A percentile compares a stretch with the other conserved stretches of the same genome.
Conservation (phyloP, 2,329 filamentous ascomycete species). For the Coleophoma cylindrospora region DNA sequence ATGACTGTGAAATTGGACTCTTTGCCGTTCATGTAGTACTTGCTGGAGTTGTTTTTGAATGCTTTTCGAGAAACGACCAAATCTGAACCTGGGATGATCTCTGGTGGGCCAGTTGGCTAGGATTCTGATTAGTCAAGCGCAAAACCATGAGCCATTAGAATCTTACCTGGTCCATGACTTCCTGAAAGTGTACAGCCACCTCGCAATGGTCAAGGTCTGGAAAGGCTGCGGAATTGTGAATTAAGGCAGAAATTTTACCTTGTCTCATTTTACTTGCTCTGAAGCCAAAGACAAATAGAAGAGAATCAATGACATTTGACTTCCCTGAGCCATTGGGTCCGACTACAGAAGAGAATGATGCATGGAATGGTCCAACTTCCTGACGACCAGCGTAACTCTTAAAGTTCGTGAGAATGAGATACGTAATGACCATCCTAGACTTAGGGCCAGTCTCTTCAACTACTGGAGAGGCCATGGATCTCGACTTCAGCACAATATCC, state of each 20-base stretch:
- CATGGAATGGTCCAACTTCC: conserved; percentile 93
- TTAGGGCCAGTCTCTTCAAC: conserved; percentile 75
- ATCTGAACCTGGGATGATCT: conserved; percentile 77
- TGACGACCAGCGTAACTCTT: conserved; percentile 97
- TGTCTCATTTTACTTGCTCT: conserved; percentile 99
- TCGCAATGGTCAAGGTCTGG: conserved; percentile 88
- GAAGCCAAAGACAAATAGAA: conserved; percentile 99
- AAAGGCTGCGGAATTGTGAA: conserved; percentile 89
- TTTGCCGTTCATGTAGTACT: conserved; percentile 92
- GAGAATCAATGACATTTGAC: conserved; percentile 96
- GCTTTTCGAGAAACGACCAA: conserved; percentile 86
- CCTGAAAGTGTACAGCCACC: conserved; percentile 93
- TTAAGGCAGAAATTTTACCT: conserved; percentile 94
- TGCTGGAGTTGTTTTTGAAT: conserved; percentile 97
- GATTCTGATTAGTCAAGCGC: neutral
- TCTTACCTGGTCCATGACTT: conserved; percentile 78
- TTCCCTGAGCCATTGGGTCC: conserved; percentile 98
- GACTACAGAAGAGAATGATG: conserved; percentile 95
- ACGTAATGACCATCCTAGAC: conserved; percentile 85
- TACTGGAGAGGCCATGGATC: conserved; percentile 61
- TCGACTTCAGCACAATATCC: conserved; percentile 88
- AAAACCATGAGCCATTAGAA: conserved; percentile 11
- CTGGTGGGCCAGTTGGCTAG: conserved; percentile 65
- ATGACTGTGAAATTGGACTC: conserved; percentile 90
- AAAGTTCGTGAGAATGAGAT: conserved; percentile 91